A percentile compares a stretch with the other conserved stretches of the same genome.
phyloP scores from a whole-genome alignment of 805 yeast genomes.

The Yamadazyma insecticola region DNA sequence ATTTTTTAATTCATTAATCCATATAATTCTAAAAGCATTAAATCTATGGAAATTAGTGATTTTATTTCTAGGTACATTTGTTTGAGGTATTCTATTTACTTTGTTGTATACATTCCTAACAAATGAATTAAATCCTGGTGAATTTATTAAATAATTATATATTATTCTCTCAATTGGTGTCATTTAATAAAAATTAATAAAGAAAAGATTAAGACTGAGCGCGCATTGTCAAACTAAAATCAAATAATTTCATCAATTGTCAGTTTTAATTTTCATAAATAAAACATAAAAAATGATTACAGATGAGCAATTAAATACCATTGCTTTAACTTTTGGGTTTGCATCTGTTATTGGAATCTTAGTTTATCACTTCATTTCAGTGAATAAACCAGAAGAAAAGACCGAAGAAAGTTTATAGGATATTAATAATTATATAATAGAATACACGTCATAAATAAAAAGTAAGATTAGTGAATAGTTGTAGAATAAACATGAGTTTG shows the following conservation, averaged over 20 bases:
- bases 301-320: conserved; percentile 70
- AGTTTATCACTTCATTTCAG: conserved; percentile 62
- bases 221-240: too few relatives aligned
- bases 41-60: conserved; percentile 55
- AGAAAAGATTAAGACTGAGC: too few relatives aligned
- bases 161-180: conserved; percentile 44
- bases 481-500: too few relatives aligned
- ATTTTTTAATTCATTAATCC: conserved; percentile 56
- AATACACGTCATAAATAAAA: too few relatives aligned
- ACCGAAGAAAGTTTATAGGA: too few relatives aligned
- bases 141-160: conserved; percentile 44
- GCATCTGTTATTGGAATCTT: conserved; percentile 66
- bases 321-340: conserved; percentile 73
- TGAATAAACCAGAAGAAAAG: conserved; percentile 33
- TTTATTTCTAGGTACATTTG: conserved; percentile 18
- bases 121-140: conserved; percentile 57
- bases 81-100: conserved; percentile 50
- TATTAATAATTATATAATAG: too few relatives aligned
- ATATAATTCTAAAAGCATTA: conserved; percentile 57
- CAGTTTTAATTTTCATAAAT: too few relatives aligned
- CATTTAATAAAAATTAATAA: too few relatives aligned
- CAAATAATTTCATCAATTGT: too few relatives aligned
- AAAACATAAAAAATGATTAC: conserved; percentile 66
- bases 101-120: conserved; percentile 60
- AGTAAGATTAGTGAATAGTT: too few relatives aligned